A percentile compares a stretch with the other conserved stretches of the same genome.
Conservation (phyloP, 1,284 basidiomycete species). For the Pseudozyma tsukubaensis region DNA sequence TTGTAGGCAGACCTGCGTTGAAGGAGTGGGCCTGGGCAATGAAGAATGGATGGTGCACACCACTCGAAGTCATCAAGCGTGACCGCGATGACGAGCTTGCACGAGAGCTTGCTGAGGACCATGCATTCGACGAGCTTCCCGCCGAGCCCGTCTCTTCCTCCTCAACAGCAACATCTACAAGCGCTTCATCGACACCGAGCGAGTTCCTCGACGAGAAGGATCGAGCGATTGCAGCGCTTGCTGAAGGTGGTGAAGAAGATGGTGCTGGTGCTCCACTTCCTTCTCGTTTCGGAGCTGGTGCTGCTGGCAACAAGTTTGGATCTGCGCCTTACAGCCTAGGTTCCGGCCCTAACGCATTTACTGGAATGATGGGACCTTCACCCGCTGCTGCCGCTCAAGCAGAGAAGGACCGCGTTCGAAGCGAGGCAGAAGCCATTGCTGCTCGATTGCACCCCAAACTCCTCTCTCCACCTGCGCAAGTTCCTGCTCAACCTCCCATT, state of each 20-base stretch:
- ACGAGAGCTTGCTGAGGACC: slow-evolving; percentile 77
- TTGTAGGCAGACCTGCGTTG: slow-evolving; percentile 89
- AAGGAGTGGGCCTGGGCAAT: slow-evolving; percentile 95
- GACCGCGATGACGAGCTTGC: slow-evolving; percentile 79
- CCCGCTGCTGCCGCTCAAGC: slow-evolving; percentile 45
- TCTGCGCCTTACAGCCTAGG: slow-evolving; percentile 34
- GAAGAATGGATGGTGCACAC: slow-evolving; percentile 80
- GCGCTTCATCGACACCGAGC: slow-evolving; percentile 22
- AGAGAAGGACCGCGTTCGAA: slow-evolving; percentile 31
- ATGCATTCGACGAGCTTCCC: slow-evolving; percentile 78
- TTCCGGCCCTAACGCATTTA: slow-evolving; percentile 39
- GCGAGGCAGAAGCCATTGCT: slow-evolving; percentile 53
- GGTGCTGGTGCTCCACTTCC: slow-evolving; percentile 48
- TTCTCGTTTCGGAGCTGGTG: slow-evolving; percentile 20
- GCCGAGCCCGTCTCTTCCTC: slow-evolving; percentile 21
- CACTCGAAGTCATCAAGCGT: slow-evolving; percentile 74
- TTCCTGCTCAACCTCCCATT: slow-evolving; percentile 84
- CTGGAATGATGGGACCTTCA: slow-evolving; percentile 33
- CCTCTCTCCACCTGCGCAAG: slow-evolving; percentile 72
- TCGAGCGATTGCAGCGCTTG: slow-evolving; percentile 23
- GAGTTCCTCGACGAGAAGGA: slow-evolving; percentile 52
- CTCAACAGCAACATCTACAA: slow-evolving; percentile 6
- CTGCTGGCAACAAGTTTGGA: slow-evolving; percentile 16
- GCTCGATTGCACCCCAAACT: slow-evolving; percentile 59
- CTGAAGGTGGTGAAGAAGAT: slow-evolving; percentile 47